These are phyloP conservation scores for Acanthamoeba lenticulata DNA, from an alignment of 208 protist species.

Conservation along the genomic window DNA sequence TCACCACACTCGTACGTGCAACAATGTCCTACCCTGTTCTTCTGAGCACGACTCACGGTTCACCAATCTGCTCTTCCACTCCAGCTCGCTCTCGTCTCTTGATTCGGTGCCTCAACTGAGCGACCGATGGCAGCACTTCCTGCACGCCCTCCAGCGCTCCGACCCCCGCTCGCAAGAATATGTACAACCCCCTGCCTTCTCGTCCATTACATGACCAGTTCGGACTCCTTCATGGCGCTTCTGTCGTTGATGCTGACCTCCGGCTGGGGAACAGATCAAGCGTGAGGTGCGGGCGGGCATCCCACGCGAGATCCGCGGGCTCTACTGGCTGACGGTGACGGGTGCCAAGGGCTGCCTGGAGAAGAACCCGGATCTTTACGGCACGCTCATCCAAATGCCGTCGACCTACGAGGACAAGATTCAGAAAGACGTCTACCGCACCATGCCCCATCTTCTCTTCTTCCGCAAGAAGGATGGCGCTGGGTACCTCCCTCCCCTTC, in stretches of 20 bases:
- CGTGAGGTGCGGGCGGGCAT: conserved; percentile 42
- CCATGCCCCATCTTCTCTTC: conserved; percentile 7
- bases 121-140: not conserved
- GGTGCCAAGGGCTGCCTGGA: conserved; percentile 18
- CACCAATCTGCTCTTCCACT: not conserved
- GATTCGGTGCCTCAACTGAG: not conserved
- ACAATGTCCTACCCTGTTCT: no score
- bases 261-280: not conserved
- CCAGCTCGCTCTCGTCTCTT: not conserved
- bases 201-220: not conserved
- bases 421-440: not conserved
- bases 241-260: no score
- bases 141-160: not conserved
- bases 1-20: no score
- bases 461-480: not conserved
- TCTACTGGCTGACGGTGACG: conserved; percentile 23
- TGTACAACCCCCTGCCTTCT: not conserved
- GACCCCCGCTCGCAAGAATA: not conserved
- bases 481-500: not conserved
- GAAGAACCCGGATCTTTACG: conserved; percentile 41
- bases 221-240: not conserved
- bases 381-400: not conserved
- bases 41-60: not conserved
- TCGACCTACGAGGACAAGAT: conserved; percentile 5
- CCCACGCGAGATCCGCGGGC: not conserved